These are phyloP conservation scores for Allium cepa DNA, from an alignment of 106 monocot genomes.

Conservation along the genomic window DNA sequence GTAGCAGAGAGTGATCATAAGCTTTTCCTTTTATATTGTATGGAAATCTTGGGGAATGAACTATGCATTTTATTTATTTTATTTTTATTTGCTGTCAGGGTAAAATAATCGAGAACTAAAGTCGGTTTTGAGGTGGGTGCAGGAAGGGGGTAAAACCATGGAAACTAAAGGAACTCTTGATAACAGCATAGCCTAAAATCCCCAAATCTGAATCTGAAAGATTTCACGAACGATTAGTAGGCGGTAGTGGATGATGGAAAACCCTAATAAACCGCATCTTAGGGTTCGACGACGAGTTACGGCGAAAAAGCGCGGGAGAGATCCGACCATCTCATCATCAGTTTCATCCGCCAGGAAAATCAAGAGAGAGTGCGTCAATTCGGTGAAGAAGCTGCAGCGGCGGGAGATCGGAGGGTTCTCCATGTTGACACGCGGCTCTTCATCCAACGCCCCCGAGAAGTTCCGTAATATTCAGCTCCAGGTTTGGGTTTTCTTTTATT, in stretches of 20 bases:
- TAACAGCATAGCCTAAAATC: no score
- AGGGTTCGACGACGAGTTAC: constrained; percentile 44
- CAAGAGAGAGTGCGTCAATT: constrained; percentile 28
- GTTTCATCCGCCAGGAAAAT: constrained; percentile 8
- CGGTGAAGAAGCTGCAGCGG: constrained; percentile 50
- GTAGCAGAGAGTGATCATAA: no score
- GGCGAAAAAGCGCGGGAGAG: constrained; percentile 37
- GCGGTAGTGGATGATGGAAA: constrained; percentile 15
- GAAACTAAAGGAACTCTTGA: no score
- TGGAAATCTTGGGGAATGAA: no score
- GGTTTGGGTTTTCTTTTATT: constrained; percentile 7
- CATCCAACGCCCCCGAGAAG: constrained; percentile 39
- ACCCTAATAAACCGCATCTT: constrained; percentile 24
- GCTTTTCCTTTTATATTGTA: no score
- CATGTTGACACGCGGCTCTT: constrained; percentile 29
- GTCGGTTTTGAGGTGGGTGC: no score
- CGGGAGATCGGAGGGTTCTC: constrained; percentile 50
- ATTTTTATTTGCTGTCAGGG: no score
- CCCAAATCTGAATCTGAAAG: no score
- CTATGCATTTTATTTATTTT: no score
- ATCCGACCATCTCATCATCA: constrained; percentile 1
- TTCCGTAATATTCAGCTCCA: constrained; percentile 61
- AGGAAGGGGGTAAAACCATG: no score
- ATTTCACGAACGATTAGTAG: neutral
- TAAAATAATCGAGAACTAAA: no score